These are phyloP conservation scores for Gelatoporia subvermispora DNA, from an alignment of 768 basidiomycete genomes.

Conservation along the genomic window DNA sequence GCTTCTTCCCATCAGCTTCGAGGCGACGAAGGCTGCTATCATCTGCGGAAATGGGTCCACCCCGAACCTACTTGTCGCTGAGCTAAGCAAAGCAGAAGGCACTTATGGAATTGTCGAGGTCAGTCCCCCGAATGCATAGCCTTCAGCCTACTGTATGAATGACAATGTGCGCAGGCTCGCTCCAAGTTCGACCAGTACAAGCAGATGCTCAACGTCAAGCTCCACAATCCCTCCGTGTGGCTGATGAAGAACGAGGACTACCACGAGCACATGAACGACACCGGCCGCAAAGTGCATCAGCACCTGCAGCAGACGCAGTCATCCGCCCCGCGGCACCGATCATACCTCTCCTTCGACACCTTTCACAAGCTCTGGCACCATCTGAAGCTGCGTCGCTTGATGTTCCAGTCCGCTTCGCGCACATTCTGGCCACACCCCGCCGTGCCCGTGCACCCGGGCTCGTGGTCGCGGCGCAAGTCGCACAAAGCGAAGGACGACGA, in stretches of 20 bases:
- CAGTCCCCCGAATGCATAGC: slow-evolving; percentile 20
- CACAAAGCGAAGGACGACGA: slow-evolving; percentile 44
- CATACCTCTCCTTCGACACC: slow-evolving; percentile 33
- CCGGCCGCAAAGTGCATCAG: slow-evolving; percentile 60
- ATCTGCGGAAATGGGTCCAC: slow-evolving; percentile 85
- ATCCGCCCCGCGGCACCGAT: slow-evolving; percentile 13
- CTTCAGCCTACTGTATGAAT: not conserved
- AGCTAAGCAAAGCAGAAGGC: slow-evolving; percentile 74
- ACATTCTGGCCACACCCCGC: not conserved
- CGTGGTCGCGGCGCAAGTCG: slow-evolving; percentile 20
- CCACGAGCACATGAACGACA: slow-evolving; percentile 55
- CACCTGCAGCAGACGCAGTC: slow-evolving; percentile 43
- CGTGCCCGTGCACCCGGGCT: slow-evolving; percentile 13
- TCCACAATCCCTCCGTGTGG: slow-evolving; percentile 58
- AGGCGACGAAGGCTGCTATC: slow-evolving; percentile 74
- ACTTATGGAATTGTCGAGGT: slow-evolving; percentile 78
- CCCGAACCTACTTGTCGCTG: slow-evolving; percentile 72
- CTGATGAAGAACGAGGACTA: slow-evolving; percentile 76
- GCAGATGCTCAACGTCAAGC: slow-evolving; percentile 66
- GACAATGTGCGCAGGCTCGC: slow-evolving; percentile 47
- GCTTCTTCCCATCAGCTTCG: slow-evolving; percentile 80
- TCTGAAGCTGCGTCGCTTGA: slow-evolving; percentile 27
- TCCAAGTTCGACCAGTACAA: slow-evolving; percentile 84
- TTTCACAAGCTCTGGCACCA: slow-evolving; percentile 55
- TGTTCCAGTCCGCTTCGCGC: not conserved